Base-by-base conservation (phyloP, 2,329 filamentous ascomycete species). In the Diaporthe destruens region DNA sequence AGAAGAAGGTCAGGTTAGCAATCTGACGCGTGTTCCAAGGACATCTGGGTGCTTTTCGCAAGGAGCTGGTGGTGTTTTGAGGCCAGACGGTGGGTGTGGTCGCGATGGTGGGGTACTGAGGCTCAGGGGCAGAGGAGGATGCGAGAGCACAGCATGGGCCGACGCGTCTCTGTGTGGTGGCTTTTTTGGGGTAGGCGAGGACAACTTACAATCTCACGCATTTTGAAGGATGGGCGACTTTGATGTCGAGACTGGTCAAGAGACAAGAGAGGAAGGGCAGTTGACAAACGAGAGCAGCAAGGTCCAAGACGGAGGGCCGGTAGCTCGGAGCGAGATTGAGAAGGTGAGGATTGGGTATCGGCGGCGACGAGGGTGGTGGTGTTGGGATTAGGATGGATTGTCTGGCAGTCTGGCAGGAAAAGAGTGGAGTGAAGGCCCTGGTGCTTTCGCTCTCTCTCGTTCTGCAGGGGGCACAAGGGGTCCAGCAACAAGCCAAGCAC, bases 191-290 rank as follows among this genome's bases (percentile, higher is more conserved):
- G 29, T n/a, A 36, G n/a, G 44, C 32, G 69, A 65, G 56, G 57
- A 53, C 69, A 68, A 90, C 90, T 85, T 87, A 92, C 90, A 82
- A 93, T 93, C 87, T 93, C 91, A 90, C 91, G 90, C 91, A 93
- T 93, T 77, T 86, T 92, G 89, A 81, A 80, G 80, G 79, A 79
- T 65, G 44, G 53, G 32, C 44, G 68, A 61, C 68, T 34, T 29
- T 51, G 57, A 16, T 69, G 72, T 72, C 36, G 70, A 70, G 39
- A 44, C 42, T 44, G 51, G 70, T 70, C 36, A 53, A 72, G 39
- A 70, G 39, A 70, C 44, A 49, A 49, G 36, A 70, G 53, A 18
- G 61, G 55, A 70, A 70, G 18, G 44, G 53, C 68, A 34, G 61
- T 53, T 39, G 61, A 66, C 61, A 56, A 47, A 51, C 49, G 53